Percentiles rank a stretch among this genome's conserved stretches.
These are phyloP conservation scores for Hypoxylon sp. DNA, from an alignment of 2,329 filamentous ascomycete genomes.

Conservation along the genomic window DNA sequence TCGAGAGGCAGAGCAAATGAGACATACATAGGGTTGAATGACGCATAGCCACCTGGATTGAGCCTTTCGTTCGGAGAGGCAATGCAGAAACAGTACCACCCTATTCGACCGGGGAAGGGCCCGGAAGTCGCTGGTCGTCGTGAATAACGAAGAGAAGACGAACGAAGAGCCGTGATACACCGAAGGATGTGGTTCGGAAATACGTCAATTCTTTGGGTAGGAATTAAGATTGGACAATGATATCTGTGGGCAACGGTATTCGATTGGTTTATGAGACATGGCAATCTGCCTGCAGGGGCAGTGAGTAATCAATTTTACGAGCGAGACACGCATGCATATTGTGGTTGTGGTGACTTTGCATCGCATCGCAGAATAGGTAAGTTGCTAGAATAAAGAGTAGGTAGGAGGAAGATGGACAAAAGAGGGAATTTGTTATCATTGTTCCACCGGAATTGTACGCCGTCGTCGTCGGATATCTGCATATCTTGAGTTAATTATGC, in stretches of 20 bases:
- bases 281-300: constrained; percentile 18
- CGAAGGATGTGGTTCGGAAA: constrained; percentile 46
- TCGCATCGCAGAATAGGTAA: not conserved
- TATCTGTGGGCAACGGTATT: constrained; percentile 1
- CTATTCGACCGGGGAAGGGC: constrained; percentile 13
- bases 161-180: constrained; percentile 47
- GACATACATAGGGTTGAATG: constrained; percentile 4
- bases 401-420: not conserved
- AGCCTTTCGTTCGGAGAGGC: constrained; percentile 4
- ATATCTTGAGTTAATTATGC: constrained; percentile 1
- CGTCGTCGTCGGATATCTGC: not conserved
- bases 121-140: not conserved
- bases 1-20: constrained; percentile 3
- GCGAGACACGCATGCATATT: constrained; percentile 8
- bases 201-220: constrained; percentile 48
- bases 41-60: constrained; percentile 14
- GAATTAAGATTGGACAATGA: constrained; percentile 49
- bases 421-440: not conserved
- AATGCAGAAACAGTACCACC: not conserved
- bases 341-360: constrained; percentile 7
- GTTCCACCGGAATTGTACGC: not conserved
- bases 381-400: not conserved
- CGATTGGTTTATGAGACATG: constrained; percentile 19
- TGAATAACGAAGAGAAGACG: constrained; percentile 35
- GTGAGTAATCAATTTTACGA: constrained; percentile 37